phyloP scores from a whole-genome alignment of 148 eudicot genomes.

The Vaccinium corymbosum region DNA sequence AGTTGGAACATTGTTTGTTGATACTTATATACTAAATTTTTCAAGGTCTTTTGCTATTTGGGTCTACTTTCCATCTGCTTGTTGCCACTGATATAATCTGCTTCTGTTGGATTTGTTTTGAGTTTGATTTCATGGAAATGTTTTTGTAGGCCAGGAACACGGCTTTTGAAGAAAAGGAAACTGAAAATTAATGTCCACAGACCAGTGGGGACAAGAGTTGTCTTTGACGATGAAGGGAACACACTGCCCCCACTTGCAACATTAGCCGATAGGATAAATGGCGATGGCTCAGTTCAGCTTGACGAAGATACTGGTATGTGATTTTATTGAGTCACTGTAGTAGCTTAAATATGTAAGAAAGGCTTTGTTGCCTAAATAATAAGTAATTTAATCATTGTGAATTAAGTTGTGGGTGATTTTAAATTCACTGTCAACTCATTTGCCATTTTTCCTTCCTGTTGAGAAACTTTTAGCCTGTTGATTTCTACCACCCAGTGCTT shows the following conservation, averaged over 20 bases:
- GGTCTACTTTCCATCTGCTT: background rate
- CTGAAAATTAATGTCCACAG: conserved; percentile 81
- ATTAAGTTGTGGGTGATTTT: background rate
- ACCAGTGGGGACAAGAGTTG: conserved; percentile 79
- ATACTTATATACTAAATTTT: background rate
- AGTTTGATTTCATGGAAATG: conserved; percentile 7
- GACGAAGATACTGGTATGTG: conserved; percentile 60
- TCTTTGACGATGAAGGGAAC: conserved; percentile 86
- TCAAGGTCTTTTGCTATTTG: background rate
- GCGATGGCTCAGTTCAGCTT: conserved; percentile 30
- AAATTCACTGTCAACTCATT: background rate
- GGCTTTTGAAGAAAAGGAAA: conserved; percentile 77
- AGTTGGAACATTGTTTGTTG: background rate
- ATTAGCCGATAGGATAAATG: conserved; percentile 42
- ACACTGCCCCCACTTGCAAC: conserved; percentile 73
- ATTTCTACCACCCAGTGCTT: background rate
- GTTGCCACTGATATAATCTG: background rate
- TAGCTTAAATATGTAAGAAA: background rate
- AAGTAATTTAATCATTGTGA: background rate
- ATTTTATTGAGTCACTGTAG: background rate
- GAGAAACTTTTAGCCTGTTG: background rate
- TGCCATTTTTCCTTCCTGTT: background rate
- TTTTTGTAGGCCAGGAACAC: conserved; percentile 55
- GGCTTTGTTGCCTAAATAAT: background rate
- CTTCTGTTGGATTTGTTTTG: conserved; percentile 5